Evolutionary conservation across 345 rosid genomes (phyloP), one percentile per base, ranked within the genome.

Genomic region (Eucalyptus regnans): DNA sequence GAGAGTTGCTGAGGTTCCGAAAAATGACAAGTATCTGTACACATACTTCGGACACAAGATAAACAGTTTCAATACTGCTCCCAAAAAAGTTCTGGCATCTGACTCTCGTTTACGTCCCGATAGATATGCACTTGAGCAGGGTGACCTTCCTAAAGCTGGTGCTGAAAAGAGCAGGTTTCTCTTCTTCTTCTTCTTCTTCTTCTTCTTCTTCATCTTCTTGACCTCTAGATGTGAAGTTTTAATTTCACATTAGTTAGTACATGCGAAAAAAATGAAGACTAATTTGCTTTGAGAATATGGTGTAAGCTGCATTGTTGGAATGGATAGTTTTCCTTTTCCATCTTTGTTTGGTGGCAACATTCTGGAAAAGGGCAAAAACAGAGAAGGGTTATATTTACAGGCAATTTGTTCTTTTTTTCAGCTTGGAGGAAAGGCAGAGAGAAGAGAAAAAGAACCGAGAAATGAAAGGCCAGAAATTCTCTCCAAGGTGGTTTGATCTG

Each of bases 351-450:
- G 27, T 76, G 43, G 84, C 84, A 41, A 41, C 84, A 20, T 76
- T 22, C 48, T 76, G 84, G 48, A 76, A 20, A 76, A 76, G 44
- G 8, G 84, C 5, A 76, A 20, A 76, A 41, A 76, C 15, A 41
- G 48, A 20, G 48, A 76, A 20, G 22, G 43, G 58, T 86, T 52
- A 52, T 86, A 31, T 52, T 20, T 86, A 58, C 29, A 31, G 48
- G 29, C 15, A 76, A 37, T 86, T 18, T 43, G 84, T 49, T 66
- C 37, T 68, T 29, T 49, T 7, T 83, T 91, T 49, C 92, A 96
- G 96, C 84, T 93, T 95, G 92, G 97, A 96, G 90, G 98, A 95
- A 92, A 94, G 95, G 88, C 98, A 95, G 90, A 92, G 97, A 88
- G 97, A 94, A 3, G 97, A 95, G 85, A 95, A 94, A 92, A 93